Base-by-base conservation (phyloP, 1,284 basidiomycete genomes). In the Boletellus deceptivus region DNA sequence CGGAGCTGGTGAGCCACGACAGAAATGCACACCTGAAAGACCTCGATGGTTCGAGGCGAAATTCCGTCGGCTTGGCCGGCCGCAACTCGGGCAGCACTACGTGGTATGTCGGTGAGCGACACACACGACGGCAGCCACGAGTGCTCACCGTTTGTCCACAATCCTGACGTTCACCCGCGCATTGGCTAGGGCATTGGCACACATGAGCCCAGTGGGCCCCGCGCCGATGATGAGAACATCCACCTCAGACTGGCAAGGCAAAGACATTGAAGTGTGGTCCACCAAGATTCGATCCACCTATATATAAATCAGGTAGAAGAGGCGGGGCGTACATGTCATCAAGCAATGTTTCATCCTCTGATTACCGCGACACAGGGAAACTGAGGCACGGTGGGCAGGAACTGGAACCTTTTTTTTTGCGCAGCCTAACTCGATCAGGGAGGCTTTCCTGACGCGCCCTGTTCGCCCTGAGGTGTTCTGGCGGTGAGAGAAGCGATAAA, bases 141-240 rank as follows among this genome's bases (percentile, higher is more conserved):
- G 8, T 16, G 14, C 60, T 4, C 38, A 67, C 63, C 65, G 59
- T 51, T 67, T 66, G 41, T 68, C 63, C 10, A 68, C 41, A 18
- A 68, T 55, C 22, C 55, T 56, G 34, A 64, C 41, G 11, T 59
- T 59, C 22, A 67, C 50, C 2, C 37, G 29, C 2, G 60, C 65
- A 17, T 55, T 53, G 14, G 51, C 65, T 25, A 65, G 52, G 41
- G 63, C 64, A 16, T 63, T 65, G 37, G 61, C 62, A 8, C 58
- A 59, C 58, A 56, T 57, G 41, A 65, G 50, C 45, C 79, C 79
- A 34, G 78, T 77, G 18, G 79, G 80, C 4, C 79, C 79, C 27
- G 76, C 77, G 11, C 78, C 77, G 39, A 79, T 68, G 49, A 84
- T 69, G 53, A 83, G 71, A 35, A 83, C 79, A 62, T 84, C 82